Percentiles rank a stretch among this genome's conserved stretches.
phyloP scores from a whole-genome alignment of 768 basidiomycete genomes.

The Cubamyces lactineus region DNA sequence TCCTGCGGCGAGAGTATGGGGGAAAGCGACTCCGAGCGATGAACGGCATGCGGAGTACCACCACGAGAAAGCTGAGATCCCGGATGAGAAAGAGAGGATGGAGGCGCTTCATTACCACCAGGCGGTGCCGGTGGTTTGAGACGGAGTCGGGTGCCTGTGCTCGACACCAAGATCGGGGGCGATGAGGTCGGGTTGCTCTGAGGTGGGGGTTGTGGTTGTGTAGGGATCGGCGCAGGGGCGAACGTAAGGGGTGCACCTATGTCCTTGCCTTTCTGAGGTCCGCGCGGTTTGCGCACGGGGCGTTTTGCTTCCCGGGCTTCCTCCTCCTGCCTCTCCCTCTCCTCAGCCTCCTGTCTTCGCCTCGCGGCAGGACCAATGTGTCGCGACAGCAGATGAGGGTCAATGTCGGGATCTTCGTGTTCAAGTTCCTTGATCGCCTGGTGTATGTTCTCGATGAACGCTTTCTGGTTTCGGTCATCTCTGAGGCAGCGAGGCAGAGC shows the following conservation, averaged over 20 bases:
- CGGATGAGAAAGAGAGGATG: slow-evolving; percentile 26
- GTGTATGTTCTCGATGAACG: slow-evolving; percentile 51
- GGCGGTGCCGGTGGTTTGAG: slow-evolving; percentile 49
- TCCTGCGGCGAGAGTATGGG: slow-evolving; percentile 41
- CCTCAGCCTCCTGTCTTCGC: slow-evolving; percentile 48
- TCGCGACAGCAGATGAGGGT: slow-evolving; percentile 51
- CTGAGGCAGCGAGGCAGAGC: slow-evolving; percentile 55
- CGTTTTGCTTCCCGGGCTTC: slow-evolving; percentile 46
- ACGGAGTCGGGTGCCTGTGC: slow-evolving; percentile 52
- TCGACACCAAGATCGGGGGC: slow-evolving; percentile 43
- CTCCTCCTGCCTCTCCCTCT: slow-evolving; percentile 45
- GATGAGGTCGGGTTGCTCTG: slow-evolving; percentile 9
- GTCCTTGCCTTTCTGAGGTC: slow-evolving; percentile 46
- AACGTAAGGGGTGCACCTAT: slow-evolving; percentile 33
- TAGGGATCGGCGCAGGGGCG: slow-evolving; percentile 23
- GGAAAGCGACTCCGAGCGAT: slow-evolving; percentile 34
- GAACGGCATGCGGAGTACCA: slow-evolving; percentile 15
- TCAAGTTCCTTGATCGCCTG: slow-evolving; percentile 51
- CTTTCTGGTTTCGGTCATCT: slow-evolving; percentile 45
- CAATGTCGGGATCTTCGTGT: slow-evolving; percentile 46
- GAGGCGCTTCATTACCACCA: slow-evolving; percentile 21
- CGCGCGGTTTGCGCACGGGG: slow-evolving; percentile 38
- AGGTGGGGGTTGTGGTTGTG: slow-evolving; percentile 8
- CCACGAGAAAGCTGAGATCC: slow-evolving; percentile 23
- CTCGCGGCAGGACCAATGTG: slow-evolving; percentile 49